phyloP scores from a whole-genome alignment of 139 green algal genomes.

The Diplosphaera chodatii region DNA sequence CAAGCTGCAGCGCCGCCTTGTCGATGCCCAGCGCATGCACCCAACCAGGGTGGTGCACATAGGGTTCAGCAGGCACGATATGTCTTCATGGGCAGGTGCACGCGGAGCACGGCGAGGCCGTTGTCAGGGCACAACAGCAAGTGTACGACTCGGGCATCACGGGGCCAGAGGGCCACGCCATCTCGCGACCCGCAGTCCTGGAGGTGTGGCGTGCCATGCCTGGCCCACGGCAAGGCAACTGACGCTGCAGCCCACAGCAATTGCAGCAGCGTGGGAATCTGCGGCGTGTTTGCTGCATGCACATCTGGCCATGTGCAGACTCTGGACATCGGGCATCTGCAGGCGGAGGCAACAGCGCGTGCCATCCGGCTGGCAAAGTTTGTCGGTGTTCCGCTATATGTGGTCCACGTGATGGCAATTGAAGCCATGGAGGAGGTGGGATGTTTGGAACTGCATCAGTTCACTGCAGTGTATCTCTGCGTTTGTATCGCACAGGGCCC shows the following conservation, averaged over 20 bases:
- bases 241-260: too few relatives aligned
- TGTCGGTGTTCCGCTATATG: constrained; percentile 83
- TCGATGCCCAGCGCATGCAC: too few relatives aligned
- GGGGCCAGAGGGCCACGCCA: constrained; percentile 79
- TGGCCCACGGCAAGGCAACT: too few relatives aligned
- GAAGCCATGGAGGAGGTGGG: constrained; percentile 69
- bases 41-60: too few relatives aligned
- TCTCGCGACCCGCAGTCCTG: constrained; percentile 73
- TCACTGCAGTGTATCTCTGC: too few relatives aligned
- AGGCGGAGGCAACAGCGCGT: constrained; percentile 77
- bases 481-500: too few relatives aligned
- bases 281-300: too few relatives aligned
- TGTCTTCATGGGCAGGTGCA: constrained; percentile 52
- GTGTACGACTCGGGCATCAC: constrained; percentile 64
- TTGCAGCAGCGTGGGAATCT: too few relatives aligned
- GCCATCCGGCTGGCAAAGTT: constrained; percentile 79
- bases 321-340: not conserved
- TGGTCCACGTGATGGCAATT: constrained; percentile 94
- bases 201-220: too few relatives aligned
- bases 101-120: constrained; percentile 87
- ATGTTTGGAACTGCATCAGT: constrained; percentile 16
- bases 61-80: too few relatives aligned
- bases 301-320: too few relatives aligned
- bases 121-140: constrained; percentile 62
- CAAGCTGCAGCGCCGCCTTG: too few relatives aligned